Evolutionary conservation across 2,329 filamentous ascomycete species (phyloP), one percentile per base, ranked within the genome.

Genomic region (Septoria petroselini): DNA sequence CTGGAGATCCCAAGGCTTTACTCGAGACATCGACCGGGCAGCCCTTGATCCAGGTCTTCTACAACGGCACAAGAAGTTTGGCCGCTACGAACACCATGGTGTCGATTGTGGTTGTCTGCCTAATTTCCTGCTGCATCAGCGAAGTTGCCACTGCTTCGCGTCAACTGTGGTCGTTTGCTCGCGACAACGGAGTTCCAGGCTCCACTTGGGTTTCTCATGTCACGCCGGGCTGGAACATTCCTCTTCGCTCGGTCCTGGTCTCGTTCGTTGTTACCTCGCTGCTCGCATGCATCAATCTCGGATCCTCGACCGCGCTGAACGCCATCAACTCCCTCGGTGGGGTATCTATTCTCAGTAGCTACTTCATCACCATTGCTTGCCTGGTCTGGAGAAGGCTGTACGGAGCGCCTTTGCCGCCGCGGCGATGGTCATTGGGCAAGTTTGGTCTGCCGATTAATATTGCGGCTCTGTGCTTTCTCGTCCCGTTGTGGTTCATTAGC

Each of bases 361-460:
- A 72, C 52, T 67, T 71, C 34, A 58, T 69, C 49, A 63, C 63
- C 15, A 70, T 71, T 39, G 60, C 62, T 35, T 68, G 63, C 49
- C 30, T 72, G 2, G 55, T 70, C 29, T 61, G 67, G 52, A 65
- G 65, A 42, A 68, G 72, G 3, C 41, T 73, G 27, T 60, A 57
- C 1, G 55, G 55, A 14, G 58, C 67, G 33, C 59, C 64, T 0
- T 58, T 75, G 0, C 70, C 70, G 0, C 63, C 60, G 0, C 62
- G 64, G 7, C 62, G 65, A 18, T 74, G 65, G 68, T 66, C 57
- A 31, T 65, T 76, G 8, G 70, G 72, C 1, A 57, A 57, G 6
- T 67, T 61, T 34, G 71, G 72, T 0, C 55, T 73, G 1, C 53
- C 63, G 14, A 51, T 75, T 46, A 75, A 76, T 46, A 62, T 68